Evolutionary conservation across 352 stramenopile species (phyloP), one percentile per base, ranked within the genome.

Genomic region (Phytophthora colocasiae): DNA sequence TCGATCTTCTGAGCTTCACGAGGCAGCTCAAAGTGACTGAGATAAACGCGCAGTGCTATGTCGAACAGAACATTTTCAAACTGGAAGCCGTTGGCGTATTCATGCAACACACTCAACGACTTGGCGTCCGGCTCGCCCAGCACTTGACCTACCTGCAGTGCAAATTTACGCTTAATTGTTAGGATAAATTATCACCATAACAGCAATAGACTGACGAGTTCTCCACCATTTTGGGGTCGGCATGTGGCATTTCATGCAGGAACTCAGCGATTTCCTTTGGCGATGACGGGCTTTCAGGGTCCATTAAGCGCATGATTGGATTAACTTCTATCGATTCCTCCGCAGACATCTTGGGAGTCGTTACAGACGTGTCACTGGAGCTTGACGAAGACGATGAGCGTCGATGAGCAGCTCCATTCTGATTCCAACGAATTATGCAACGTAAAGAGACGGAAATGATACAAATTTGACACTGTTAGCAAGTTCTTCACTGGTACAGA

Each of bases 1-100:
- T 95, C 86, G 45, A 95, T 95, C 60, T 95, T 93, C 68, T 95
- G 86, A 31, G 86, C 86, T 68, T 95, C 86, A 45, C 79, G 74
- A 4, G 84, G 84, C 46, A 93, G 60, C 51, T 83, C 73, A 50
- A 95, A 93, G 34, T 81, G 78, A 32, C 81, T 78, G 3, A 95
- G 75, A 48, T 84, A 95, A n/a, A 92, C 74, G 11, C 86, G 82
- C 29, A 95, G 68, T 19, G 81, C 70, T 4, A 95, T 71, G 38
- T 95, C 86, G 19, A 93, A 88, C 2, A 69, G 57, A 44, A 81
- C 86, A 17, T 66, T 68, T 34, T 83, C 59, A 52, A 95, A 93
- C 17, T 75, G 39, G 49, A 95, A 95, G 22, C 75, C 77, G 17
- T 81, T 88, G 11, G 85, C 78, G 32, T 94, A 94, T 57, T 86